Percentiles rank a stretch among this genome's conserved stretches.
Conservation (phyloP, 1,284 basidiomycete genomes). For the Tetrapyrgos nigripes region DNA sequence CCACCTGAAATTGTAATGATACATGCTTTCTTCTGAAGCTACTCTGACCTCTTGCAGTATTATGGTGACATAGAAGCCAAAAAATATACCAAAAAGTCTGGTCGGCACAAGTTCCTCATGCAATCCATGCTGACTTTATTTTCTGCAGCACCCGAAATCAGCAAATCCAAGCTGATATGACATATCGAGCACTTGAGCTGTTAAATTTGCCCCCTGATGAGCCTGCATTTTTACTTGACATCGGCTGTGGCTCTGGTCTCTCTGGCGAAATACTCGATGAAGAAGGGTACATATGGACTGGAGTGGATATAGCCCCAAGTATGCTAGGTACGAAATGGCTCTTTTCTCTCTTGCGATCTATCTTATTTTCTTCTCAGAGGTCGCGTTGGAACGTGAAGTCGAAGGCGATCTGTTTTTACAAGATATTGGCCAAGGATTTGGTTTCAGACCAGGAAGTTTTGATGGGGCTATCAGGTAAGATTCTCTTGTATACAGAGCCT, state of each 20-base stretch:
- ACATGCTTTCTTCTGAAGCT: background rate
- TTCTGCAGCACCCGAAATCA: conserved; percentile 87
- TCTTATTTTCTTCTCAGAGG: conserved; percentile 60
- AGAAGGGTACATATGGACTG: conserved; percentile 94
- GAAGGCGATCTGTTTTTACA: conserved; percentile 94
- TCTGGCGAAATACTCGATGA: conserved; percentile 97
- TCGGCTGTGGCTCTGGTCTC: conserved; percentile 98
- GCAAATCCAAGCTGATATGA: conserved; percentile 98
- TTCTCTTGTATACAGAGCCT: conserved; percentile 1
- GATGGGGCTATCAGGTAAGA: conserved; percentile 95
- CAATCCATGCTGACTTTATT: conserved; percentile 1
- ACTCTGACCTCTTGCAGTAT: conserved; percentile 63
- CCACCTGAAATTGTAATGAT: conserved; percentile 92
- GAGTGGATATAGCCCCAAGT: conserved; percentile 94
- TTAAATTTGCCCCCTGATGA: conserved; percentile 82
- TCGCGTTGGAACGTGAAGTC: conserved; percentile 91
- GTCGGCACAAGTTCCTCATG: conserved; percentile 11
- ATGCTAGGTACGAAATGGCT: conserved; percentile 95
- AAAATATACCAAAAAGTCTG: conserved; percentile 97
- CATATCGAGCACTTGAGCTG: conserved; percentile 92
- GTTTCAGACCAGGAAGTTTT: conserved; percentile 95
- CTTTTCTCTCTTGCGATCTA: background rate
- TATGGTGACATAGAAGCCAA: conserved; percentile 96
- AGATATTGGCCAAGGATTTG: conserved; percentile 93
- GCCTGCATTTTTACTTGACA: conserved; percentile 89